These are phyloP conservation scores for Colletotrichum salicis DNA, from an alignment of 2,329 filamentous ascomycete genomes.

Conservation along the genomic window DNA sequence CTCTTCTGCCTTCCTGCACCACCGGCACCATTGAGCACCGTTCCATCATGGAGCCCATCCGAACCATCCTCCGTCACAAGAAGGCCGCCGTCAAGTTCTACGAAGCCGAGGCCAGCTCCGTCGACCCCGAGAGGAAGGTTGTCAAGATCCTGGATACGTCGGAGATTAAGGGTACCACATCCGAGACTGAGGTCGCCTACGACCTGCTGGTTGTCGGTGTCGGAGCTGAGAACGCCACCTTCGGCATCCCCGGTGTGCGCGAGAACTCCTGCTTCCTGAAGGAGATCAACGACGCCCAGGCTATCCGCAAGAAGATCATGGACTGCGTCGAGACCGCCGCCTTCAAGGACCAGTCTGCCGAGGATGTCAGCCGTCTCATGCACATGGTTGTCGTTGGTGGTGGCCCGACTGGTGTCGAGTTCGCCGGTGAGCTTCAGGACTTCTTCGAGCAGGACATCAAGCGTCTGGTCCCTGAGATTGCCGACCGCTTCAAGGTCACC, in stretches of 20 bases:
- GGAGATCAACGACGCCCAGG: slow-evolving; percentile 95
- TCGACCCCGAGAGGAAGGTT: slow-evolving; percentile 90
- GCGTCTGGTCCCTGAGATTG: slow-evolving; percentile 97
- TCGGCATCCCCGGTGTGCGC: slow-evolving; percentile 93
- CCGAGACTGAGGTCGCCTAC: slow-evolving; percentile 90
- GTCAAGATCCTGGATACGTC: slow-evolving; percentile 92
- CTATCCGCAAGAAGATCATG: slow-evolving; percentile 99
- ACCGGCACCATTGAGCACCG: slow-evolving; percentile 98
- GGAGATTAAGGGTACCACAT: slow-evolving; percentile 85
- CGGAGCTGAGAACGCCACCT: slow-evolving; percentile 97
- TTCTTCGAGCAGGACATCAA: slow-evolving; percentile 99
- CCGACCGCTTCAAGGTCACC: slow-evolving; percentile 94
- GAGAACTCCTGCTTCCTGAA: slow-evolving; percentile 98
- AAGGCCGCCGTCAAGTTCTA: slow-evolving; percentile 94
- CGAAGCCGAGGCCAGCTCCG: slow-evolving; percentile 95
- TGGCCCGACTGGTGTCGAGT: slow-evolving; percentile 96
- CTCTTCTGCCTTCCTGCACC: slow-evolving; percentile 95
- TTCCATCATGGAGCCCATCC: slow-evolving; percentile 99
- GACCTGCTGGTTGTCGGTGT: slow-evolving; percentile 99
- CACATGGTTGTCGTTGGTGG: slow-evolving; percentile 98
- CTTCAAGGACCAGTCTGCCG: slow-evolving; percentile 92
- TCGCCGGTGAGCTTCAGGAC: slow-evolving; percentile 96
- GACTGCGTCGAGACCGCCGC: slow-evolving; percentile 98
- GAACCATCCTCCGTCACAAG: slow-evolving; percentile 95
- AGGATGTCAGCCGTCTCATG: slow-evolving; percentile 91